Conservation (phyloP, 495 filamentous ascomycete genomes). For the Pyronema omphalodes region DNA sequence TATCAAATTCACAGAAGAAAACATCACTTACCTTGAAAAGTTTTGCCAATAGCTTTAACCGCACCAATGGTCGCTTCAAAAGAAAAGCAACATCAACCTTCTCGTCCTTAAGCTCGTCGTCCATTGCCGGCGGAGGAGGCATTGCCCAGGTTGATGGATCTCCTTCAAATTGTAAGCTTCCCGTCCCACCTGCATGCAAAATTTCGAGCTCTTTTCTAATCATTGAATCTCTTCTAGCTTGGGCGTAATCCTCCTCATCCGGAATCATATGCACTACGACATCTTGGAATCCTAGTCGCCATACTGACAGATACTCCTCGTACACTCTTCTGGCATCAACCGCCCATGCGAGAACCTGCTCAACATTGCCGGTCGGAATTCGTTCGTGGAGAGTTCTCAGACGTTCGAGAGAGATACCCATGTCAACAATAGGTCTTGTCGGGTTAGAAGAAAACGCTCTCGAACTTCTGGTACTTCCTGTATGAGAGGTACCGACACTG, state of each 20-base stretch:
- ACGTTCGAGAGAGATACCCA: slow-evolving; percentile 79
- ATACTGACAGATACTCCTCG: slow-evolving; percentile 69
- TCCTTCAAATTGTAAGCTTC: slow-evolving; percentile 15
- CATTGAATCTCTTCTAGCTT: slow-evolving; percentile 9
- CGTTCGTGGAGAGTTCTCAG: slow-evolving; percentile 61
- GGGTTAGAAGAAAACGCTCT: slow-evolving; percentile 33
- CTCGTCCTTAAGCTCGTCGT: slow-evolving; percentile 49
- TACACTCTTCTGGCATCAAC: slow-evolving; percentile 59
- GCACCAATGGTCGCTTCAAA: slow-evolving; percentile 70
- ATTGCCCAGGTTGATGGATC: slow-evolving; percentile 23
- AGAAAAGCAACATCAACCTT: slow-evolving; percentile 89
- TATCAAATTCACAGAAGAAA: too few species aligned
- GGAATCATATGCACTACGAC: slow-evolving; percentile 85
- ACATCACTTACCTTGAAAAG: slow-evolving; percentile 45
- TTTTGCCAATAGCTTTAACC: slow-evolving; percentile 73
- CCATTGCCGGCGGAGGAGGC: slow-evolving; percentile 27
- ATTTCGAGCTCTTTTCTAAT: slow-evolving; percentile 19
- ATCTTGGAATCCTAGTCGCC: slow-evolving; percentile 89
- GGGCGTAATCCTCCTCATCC: slow-evolving; percentile 20
- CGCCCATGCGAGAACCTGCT: slow-evolving; percentile 62
- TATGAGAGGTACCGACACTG: background rate
- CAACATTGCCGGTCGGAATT: slow-evolving; percentile 50
- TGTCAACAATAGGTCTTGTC: slow-evolving; percentile 78
- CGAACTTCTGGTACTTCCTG: background rate
- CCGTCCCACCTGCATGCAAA: slow-evolving; percentile 12